Conservation (phyloP, 2,329 filamentous ascomycete species). For the Fusarium anguioides region DNA sequence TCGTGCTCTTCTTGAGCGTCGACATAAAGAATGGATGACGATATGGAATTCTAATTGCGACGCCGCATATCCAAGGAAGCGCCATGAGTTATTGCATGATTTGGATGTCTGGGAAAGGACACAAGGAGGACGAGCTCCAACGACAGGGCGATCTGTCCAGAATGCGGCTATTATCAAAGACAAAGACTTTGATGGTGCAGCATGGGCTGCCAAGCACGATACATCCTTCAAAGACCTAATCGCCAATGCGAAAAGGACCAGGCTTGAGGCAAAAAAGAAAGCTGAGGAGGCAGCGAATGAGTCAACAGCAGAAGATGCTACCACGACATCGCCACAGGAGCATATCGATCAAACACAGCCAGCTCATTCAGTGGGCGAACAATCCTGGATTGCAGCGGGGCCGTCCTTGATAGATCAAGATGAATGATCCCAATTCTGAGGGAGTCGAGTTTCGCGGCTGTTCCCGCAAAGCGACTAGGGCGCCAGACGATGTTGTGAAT, state of each 20-base stretch:
- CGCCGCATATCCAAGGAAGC: slow-evolving; percentile 76
- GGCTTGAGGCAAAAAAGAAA: slow-evolving; percentile 52
- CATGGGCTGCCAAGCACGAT: slow-evolving; percentile 79
- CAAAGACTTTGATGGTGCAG: slow-evolving; percentile 86
- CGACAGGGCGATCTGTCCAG: slow-evolving; percentile 51
- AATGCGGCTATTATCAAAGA: slow-evolving; percentile 70
- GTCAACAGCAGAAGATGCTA: neutral
- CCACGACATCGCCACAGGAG: neutral
- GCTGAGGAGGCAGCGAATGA: slow-evolving; percentile 33
- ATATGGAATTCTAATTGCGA: slow-evolving; percentile 98
- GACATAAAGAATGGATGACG: slow-evolving; percentile 94
- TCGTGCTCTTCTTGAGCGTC: slow-evolving; percentile 76
- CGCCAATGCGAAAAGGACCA: slow-evolving; percentile 74
- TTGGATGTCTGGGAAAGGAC: slow-evolving; percentile 89
- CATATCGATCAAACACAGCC: neutral
- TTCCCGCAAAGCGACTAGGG: neutral
- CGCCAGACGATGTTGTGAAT: neutral
- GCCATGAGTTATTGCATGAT: slow-evolving; percentile 78
- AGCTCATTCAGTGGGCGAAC: neutral
- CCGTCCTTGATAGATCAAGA: too few relatives aligned
- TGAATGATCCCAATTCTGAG: neutral
- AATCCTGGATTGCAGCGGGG: neutral
- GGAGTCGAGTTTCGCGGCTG: neutral
- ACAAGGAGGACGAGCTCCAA: slow-evolving; percentile 71
- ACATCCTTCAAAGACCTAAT: slow-evolving; percentile 83